These are phyloP conservation scores for Cyphellophora attinorum DNA, from an alignment of 2,329 filamentous ascomycete genomes.

Conservation along the genomic window DNA sequence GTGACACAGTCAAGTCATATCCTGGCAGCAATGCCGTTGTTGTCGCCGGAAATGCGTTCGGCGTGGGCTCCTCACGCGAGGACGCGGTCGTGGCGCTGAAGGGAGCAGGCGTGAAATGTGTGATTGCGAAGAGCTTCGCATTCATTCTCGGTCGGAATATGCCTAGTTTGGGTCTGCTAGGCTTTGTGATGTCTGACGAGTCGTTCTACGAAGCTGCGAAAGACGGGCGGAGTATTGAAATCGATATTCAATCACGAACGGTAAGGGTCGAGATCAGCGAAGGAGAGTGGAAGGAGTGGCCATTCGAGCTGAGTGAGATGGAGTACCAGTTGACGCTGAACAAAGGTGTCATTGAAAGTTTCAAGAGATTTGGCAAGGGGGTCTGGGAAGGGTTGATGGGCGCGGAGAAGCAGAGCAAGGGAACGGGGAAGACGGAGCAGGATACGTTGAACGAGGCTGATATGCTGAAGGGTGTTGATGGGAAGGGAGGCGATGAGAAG, in stretches of 20 bases:
- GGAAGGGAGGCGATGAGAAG: background rate
- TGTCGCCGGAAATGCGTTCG: slow-evolving; percentile 38
- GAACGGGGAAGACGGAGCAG: background rate
- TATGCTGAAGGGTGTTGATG: background rate
- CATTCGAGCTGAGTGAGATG: slow-evolving; percentile 48
- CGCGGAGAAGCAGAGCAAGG: too few species aligned
- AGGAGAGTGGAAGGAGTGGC: slow-evolving; percentile 24
- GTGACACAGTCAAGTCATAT: slow-evolving; percentile 19
- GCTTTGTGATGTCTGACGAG: slow-evolving; percentile 30
- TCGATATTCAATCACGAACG: slow-evolving; percentile 22
- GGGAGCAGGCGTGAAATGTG: slow-evolving; percentile 29
- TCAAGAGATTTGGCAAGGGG: slow-evolving; percentile 8
- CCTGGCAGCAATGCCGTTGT: slow-evolving; percentile 6
- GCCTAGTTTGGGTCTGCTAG: slow-evolving; percentile 35
- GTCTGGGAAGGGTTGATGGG: slow-evolving; percentile 8
- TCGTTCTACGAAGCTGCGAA: slow-evolving; percentile 27
- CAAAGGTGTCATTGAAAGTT: slow-evolving; percentile 25
- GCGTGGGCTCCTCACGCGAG: slow-evolving; percentile 36
- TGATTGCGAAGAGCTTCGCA: slow-evolving; percentile 36
- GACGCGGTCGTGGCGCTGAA: slow-evolving; percentile 33
- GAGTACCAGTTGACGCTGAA: slow-evolving; percentile 41
- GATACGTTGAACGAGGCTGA: background rate
- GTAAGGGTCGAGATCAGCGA: slow-evolving; percentile 5
- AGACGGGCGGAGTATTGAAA: slow-evolving; percentile 27
- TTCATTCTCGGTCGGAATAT: slow-evolving; percentile 40